A percentile compares a stretch with the other conserved stretches of the same genome.
These are phyloP conservation scores for Hypomontagnella monticulosa DNA, from an alignment of 495 filamentous ascomycete species.

Conservation along the genomic window DNA sequence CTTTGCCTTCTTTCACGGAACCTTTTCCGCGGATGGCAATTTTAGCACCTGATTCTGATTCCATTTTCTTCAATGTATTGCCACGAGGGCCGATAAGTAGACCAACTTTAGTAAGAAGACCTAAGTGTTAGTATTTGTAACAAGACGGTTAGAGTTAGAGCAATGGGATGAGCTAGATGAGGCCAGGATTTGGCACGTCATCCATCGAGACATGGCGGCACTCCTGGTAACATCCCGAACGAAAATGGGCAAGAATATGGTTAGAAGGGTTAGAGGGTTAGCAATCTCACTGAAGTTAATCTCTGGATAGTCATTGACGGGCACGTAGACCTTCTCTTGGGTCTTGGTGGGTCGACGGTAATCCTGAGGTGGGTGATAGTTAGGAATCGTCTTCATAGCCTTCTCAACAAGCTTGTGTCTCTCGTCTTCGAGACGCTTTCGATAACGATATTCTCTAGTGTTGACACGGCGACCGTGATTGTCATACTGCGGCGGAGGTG, in stretches of 20 bases:
- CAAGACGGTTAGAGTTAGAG: constrained; percentile 55
- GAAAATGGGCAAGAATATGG: constrained; percentile 65
- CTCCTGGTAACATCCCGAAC: constrained; percentile 51
- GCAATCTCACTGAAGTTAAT: constrained; percentile 99
- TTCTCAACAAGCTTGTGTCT: constrained; percentile 97
- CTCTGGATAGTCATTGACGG: constrained; percentile 99
- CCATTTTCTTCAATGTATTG: constrained; percentile 99
- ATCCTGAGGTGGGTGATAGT: constrained; percentile 96
- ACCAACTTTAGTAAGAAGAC: constrained; percentile 93
- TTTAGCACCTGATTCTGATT: constrained; percentile 94
- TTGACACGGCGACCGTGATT: constrained; percentile 99
- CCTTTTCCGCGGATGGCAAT: constrained; percentile 99
- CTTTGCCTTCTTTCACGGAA: constrained; percentile 99
- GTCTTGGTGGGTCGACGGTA: constrained; percentile 99
- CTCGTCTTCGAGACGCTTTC: constrained; percentile 96
- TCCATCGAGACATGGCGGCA: constrained; percentile 40
- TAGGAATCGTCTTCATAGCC: constrained; percentile 97
- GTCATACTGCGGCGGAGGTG: constrained; percentile 96
- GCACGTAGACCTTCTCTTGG: constrained; percentile 99
- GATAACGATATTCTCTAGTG: constrained; percentile 95
- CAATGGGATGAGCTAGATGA: constrained; percentile 52
- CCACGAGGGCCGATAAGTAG: constrained; percentile 99
- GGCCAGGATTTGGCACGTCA: constrained; percentile 44
- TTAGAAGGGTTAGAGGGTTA: constrained; percentile 91
- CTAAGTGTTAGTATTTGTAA: constrained; percentile 86